Conservation (phyloP, 31 red algal species). For the Odonthalia washingtoniensis region DNA sequence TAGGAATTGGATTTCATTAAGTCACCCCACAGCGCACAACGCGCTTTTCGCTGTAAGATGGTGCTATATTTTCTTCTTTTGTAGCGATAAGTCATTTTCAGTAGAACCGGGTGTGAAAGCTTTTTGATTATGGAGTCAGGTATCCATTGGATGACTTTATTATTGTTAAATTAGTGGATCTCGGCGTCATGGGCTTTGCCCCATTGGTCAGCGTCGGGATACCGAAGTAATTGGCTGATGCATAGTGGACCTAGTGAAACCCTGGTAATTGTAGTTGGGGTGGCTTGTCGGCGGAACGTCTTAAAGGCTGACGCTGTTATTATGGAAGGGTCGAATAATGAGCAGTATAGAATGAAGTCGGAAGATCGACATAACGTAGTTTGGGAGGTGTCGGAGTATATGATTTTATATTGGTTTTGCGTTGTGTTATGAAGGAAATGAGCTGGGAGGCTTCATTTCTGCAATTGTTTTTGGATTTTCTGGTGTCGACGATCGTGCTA, state of each 20-base stretch:
- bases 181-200: neutral
- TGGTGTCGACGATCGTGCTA: neutral
- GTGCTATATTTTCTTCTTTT: neutral
- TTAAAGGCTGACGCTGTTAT: neutral
- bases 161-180: no score
- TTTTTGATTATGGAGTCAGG: neutral
- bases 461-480: neutral
- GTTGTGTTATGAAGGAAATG: neutral
- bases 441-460: neutral
- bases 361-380: neutral
- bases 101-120: neutral
- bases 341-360: neutral
- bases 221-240: neutral
- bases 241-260: neutral
- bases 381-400: neutral
- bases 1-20: slow-evolving; percentile 26
- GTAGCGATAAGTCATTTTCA: slow-evolving; percentile 36
- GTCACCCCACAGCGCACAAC: slow-evolving; percentile 39
- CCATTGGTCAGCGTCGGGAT: neutral
- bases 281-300: neutral
- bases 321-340: neutral
- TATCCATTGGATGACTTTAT: slow-evolving; percentile 7
- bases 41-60: neutral
- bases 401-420: neutral
- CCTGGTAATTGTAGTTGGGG: neutral